These are phyloP conservation scores for Meyerozyma athensensis DNA, from an alignment of 1,139 yeast genomes.

Conservation along the genomic window DNA sequence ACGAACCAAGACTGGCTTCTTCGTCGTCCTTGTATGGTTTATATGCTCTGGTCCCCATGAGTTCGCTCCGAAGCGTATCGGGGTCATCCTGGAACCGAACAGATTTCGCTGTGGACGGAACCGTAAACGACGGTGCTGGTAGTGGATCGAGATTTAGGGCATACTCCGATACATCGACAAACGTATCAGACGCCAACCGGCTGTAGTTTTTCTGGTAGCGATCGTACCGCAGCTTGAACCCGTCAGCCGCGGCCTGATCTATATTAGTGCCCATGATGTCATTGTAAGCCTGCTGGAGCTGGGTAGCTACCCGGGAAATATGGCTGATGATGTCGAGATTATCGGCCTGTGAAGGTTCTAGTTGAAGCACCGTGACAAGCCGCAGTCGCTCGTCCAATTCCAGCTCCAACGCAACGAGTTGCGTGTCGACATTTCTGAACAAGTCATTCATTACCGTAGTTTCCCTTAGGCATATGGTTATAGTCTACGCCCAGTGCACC, in stretches of 20 bases:
- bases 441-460: background rate
- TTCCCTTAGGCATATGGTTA: background rate
- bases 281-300: constrained; percentile 27
- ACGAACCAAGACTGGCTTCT: constrained; percentile 15
- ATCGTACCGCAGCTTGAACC: constrained; percentile 15
- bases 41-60: constrained; percentile 16
- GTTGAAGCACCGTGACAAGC: constrained; percentile 34
- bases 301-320: constrained; percentile 31
- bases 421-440: constrained; percentile 9
- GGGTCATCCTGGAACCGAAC: constrained; percentile 51
- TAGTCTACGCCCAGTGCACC: background rate
- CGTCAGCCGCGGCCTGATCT: constrained; percentile 6
- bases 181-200: constrained; percentile 23
- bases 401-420: constrained; percentile 17
- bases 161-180: constrained; percentile 35
- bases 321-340: constrained; percentile 47
- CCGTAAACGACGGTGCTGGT: constrained; percentile 3
- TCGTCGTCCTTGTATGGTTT: constrained; percentile 15
- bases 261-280: constrained; percentile 21
- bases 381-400: constrained; percentile 47
- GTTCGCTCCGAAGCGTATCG: constrained; percentile 15
- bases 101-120: constrained; percentile 27
- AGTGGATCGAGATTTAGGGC: constrained; percentile 14
- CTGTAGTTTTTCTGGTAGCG: constrained; percentile 14
- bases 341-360: constrained; percentile 51